Percentiles rank a stretch among this genome's conserved stretches.
Evolutionary conservation across 1,284 basidiomycete species (phyloP).

Genomic region (Phellopilus nigrolimitatus): DNA sequence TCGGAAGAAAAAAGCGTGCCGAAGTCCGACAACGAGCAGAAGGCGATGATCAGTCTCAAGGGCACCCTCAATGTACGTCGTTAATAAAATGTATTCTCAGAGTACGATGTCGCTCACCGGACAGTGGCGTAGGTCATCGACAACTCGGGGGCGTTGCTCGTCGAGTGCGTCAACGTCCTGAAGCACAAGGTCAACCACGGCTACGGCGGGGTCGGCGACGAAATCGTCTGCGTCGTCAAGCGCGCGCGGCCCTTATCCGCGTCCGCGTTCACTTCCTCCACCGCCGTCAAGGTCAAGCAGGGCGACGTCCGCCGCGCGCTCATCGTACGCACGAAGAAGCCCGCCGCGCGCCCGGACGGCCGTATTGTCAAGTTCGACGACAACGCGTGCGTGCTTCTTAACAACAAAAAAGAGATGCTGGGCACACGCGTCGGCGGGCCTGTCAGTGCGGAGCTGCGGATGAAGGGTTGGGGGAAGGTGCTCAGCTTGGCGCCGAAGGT

Average conservation of each 20-base stretch:
- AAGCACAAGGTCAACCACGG: conserved; percentile 94
- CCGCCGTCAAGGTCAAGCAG: conserved; percentile 78
- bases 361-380: conserved; percentile 91
- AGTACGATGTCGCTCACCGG: background rate
- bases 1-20: too few relatives aligned
- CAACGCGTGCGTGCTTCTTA: conserved; percentile 93
- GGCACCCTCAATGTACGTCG: conserved; percentile 75
- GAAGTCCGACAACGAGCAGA: too few relatives aligned
- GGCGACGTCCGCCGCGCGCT: conserved; percentile 95
- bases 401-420: conserved; percentile 96
- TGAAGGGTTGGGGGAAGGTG: conserved; percentile 95
- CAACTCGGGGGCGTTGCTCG: conserved; percentile 95
- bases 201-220: conserved; percentile 83
- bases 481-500: conserved; percentile 91
- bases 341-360: conserved; percentile 82
- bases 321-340: conserved; percentile 88
- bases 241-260: conserved; percentile 81
- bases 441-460: conserved; percentile 85
- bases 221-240: conserved; percentile 96
- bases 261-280: conserved; percentile 54
- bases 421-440: conserved; percentile 94
- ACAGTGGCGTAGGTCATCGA: conserved; percentile 74
- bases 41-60: conserved; percentile 89
- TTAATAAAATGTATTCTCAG: too few relatives aligned
- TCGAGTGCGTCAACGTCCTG: conserved; percentile 96